phyloP scores from a whole-genome alignment of 306 rosid genomes.

The Casuarina equisetifolia region DNA sequence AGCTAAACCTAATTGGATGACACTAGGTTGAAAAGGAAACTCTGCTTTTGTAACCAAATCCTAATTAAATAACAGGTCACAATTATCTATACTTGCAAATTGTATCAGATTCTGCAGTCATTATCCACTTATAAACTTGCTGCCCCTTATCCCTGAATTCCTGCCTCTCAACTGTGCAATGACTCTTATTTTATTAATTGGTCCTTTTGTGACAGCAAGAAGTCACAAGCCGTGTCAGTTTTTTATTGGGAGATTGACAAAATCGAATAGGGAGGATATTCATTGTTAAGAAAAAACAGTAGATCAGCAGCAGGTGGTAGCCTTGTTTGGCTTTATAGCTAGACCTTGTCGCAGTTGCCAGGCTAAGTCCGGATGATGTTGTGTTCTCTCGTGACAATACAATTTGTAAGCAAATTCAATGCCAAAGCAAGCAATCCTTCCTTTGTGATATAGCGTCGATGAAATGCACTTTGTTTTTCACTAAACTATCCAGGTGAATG shows the following conservation, averaged over 20 bases:
- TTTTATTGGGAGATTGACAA: not conserved
- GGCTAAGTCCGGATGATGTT: not conserved
- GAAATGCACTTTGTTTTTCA: constrained; percentile 25
- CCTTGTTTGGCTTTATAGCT: not conserved
- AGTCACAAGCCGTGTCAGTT: not conserved
- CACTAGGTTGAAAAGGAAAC: not conserved
- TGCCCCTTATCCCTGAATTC: not conserved
- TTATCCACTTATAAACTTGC: not conserved
- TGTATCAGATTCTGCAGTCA: not conserved
- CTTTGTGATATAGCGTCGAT: not conserved
- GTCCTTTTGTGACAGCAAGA: not conserved
- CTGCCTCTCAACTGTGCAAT: not conserved
- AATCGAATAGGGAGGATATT: not conserved
- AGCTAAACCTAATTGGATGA: not conserved
- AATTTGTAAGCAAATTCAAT: not conserved
- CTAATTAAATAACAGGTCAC: not conserved
- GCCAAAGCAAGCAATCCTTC: not conserved
- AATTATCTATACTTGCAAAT: not conserved
- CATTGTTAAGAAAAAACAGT: not conserved
- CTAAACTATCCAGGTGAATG: constrained; percentile 3
- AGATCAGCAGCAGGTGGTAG: not conserved
- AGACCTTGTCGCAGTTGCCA: constrained; percentile 5
- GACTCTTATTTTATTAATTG: not conserved
- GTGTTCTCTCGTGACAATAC: not conserved
- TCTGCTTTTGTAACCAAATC: not conserved